Evolutionary conservation across 495 filamentous ascomycete species (phyloP).

Genomic region (Penicillium roqueforti): DNA sequence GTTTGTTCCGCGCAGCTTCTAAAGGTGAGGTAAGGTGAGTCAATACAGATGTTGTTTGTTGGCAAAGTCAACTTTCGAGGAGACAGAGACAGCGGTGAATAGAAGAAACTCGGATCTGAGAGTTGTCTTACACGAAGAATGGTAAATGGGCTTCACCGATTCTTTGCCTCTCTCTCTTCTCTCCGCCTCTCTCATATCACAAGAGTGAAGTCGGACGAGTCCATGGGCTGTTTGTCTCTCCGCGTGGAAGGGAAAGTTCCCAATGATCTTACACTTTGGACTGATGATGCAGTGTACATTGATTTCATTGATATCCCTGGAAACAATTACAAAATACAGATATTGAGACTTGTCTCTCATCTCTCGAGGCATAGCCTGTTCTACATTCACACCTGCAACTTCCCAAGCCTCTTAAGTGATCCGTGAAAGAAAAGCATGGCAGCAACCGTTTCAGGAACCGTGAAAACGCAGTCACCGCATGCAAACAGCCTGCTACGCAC

Average conservation of each 20-base stretch:
- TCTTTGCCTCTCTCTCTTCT: constrained; percentile 4
- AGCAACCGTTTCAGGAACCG: constrained; percentile 34
- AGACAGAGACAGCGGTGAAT: constrained; percentile 11
- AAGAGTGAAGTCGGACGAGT: constrained; percentile 21
- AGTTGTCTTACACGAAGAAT: background rate
- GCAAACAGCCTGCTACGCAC: constrained; percentile 31
- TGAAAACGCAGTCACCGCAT: constrained; percentile 20
- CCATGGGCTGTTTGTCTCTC: constrained; percentile 20
- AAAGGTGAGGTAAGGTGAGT: background rate
- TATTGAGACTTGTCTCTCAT: constrained; percentile 15
- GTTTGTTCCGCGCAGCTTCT: constrained; percentile 8
- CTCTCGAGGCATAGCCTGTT: constrained; percentile 39
- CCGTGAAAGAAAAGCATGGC: constrained; percentile 19
- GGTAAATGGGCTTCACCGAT: constrained; percentile 11
- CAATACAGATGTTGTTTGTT: constrained; percentile 7
- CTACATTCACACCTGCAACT: constrained; percentile 32
- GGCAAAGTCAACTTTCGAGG: constrained; percentile 5
- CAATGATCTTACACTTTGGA: constrained; percentile 22
- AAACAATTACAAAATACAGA: background rate
- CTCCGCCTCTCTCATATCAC: constrained; percentile 1
- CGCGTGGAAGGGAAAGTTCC: constrained; percentile 7
- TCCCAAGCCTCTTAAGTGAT: constrained; percentile 25
- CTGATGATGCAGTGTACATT: constrained; percentile 23
- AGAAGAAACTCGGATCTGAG: constrained; percentile 1
- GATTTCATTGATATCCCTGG: constrained; percentile 15